Conservation (phyloP, 345 rosid genomes). For the Odontarrhena argentea region DNA sequence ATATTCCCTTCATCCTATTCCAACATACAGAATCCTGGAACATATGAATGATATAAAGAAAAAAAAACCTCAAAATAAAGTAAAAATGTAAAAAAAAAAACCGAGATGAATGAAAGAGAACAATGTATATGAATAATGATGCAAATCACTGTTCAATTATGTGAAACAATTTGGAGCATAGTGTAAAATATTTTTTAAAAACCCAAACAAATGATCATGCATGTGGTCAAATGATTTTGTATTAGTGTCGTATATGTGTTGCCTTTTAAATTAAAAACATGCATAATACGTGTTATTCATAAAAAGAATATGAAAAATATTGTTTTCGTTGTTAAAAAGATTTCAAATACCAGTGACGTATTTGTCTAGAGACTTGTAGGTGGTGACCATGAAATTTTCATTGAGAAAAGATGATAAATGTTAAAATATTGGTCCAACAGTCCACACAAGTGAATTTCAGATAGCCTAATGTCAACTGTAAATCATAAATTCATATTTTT, state of each 20-base stretch:
- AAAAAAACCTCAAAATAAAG: no score
- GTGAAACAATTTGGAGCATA: not conserved
- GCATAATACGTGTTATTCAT: no score
- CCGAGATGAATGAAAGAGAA: conserved; percentile 1
- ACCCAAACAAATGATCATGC: no score
- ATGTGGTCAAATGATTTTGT: no score
- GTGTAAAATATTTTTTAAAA: no score
- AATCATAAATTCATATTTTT: not conserved
- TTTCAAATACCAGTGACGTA: not conserved
- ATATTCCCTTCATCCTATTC: conserved; percentile 35
- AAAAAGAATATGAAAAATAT: not conserved
- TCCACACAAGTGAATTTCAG: conserved; percentile 12
- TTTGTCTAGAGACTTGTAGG: conserved; percentile 18
- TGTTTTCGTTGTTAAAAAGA: not conserved
- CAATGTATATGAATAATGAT: not conserved
- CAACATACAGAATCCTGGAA: conserved; percentile 29
- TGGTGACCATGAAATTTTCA: no score
- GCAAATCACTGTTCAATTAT: not conserved
- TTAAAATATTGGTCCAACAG: conserved; percentile 22
- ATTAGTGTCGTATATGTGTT: no score
- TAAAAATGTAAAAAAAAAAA: not conserved
- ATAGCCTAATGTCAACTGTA: conserved; percentile 14
- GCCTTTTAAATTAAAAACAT: no score
- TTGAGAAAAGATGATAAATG: not conserved
- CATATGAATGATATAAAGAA: not conserved